Conservation (phyloP, 805 yeast genomes). For the Wickerhamomyces pijperi region DNA sequence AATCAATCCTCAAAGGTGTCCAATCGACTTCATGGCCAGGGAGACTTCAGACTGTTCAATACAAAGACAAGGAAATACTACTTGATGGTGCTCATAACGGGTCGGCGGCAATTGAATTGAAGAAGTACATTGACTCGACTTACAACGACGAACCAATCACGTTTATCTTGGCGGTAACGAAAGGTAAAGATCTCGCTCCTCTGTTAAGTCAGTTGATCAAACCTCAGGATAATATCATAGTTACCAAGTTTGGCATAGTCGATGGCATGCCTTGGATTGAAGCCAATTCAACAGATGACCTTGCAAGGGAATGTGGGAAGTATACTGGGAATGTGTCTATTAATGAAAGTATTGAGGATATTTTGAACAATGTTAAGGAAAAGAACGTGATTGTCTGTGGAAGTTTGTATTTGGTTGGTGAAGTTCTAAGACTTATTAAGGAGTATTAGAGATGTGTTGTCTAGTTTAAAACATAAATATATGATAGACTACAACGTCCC, state of each 20-base stretch:
- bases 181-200: conserved; percentile 50
- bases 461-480: too few species aligned
- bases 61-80: conserved; percentile 23
- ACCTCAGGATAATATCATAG: conserved; percentile 43
- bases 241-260: conserved; percentile 56
- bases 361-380: conserved; percentile 16
- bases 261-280: conserved; percentile 93
- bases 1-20: conserved; percentile 40
- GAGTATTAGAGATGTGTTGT: too few species aligned
- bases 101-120: conserved; percentile 69
- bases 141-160: conserved; percentile 17
- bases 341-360: conserved; percentile 16
- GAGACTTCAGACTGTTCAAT: conserved; percentile 48
- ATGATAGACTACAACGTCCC: too few species aligned
- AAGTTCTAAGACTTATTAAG: conserved; percentile 26
- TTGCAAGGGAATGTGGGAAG: conserved; percentile 13
- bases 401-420: conserved; percentile 56
- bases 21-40: conserved; percentile 71
- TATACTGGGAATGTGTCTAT: conserved; percentile 21
- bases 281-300: conserved; percentile 26
- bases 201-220: conserved; percentile 40
- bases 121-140: conserved; percentile 32
- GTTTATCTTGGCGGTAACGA: conserved; percentile 66
- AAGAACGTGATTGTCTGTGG: conserved; percentile 48
- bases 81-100: conserved; percentile 93